A percentile compares a stretch with the other conserved stretches of the same genome.
Conservation (phyloP, 2,329 filamentous ascomycete species). For the Fusarium hostae region DNA sequence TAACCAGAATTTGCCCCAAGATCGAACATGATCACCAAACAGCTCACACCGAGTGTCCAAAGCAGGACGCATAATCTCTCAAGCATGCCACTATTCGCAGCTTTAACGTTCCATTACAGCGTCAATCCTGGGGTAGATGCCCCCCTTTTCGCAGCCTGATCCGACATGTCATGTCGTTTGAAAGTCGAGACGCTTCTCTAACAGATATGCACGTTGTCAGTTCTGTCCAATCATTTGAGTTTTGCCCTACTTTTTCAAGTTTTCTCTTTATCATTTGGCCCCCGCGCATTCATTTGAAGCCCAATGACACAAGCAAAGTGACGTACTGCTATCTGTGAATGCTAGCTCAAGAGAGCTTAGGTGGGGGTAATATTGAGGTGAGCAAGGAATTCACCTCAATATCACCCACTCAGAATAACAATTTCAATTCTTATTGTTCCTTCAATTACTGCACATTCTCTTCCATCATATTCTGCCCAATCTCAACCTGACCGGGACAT, state of each 20-base stretch:
- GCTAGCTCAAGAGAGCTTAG: background rate
- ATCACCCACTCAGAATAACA: background rate
- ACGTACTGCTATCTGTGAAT: slow-evolving; percentile 9
- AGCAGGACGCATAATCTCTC: background rate
- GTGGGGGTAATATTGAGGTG: slow-evolving; percentile 5
- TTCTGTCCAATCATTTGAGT: background rate
- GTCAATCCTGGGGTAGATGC: slow-evolving; percentile 41
- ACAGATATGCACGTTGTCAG: slow-evolving; percentile 7
- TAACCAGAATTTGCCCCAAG: background rate
- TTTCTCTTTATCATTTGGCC: background rate
- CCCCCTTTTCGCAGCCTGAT: slow-evolving; percentile 28
- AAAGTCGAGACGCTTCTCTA: slow-evolving; percentile 35
- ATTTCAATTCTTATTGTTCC: background rate
- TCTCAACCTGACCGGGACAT: slow-evolving; percentile 29
- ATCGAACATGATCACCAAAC: background rate
- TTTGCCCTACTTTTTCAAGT: background rate
- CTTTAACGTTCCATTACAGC: slow-evolving; percentile 27
- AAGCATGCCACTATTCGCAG: slow-evolving; percentile 32
- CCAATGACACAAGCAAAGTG: slow-evolving; percentile 1
- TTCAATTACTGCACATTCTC: background rate
- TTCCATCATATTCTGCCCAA: slow-evolving; percentile 15
- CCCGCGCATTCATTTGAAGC: background rate
- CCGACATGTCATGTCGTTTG: slow-evolving; percentile 37
- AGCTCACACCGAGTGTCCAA: slow-evolving; percentile 19
- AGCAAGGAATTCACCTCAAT: background rate